phyloP scores from a whole-genome alignment of 2,329 filamentous ascomycete species.

The Samsoniella hepiali region DNA sequence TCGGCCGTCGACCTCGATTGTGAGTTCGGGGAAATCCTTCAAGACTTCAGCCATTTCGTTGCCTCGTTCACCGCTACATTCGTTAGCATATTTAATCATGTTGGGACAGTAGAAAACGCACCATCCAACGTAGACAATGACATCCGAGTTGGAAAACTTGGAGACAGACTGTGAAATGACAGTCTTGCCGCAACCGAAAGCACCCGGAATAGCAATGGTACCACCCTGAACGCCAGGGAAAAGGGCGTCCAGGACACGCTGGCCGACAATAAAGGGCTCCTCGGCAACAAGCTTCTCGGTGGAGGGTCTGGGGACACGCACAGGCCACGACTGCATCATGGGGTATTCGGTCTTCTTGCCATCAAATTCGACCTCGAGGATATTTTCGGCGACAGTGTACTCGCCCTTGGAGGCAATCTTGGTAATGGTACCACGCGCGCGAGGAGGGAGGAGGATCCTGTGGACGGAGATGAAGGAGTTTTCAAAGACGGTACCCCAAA shows the following conservation, averaged over 20 bases:
- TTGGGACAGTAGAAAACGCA: constrained; percentile 36
- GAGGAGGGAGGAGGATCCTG: constrained; percentile 87
- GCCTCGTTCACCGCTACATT: constrained; percentile 70
- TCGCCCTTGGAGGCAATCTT: constrained; percentile 83
- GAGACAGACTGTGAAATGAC: constrained; percentile 98
- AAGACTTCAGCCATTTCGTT: constrained; percentile 99
- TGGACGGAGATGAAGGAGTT: constrained; percentile 94
- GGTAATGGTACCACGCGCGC: constrained; percentile 88
- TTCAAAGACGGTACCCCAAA: constrained; percentile 92
- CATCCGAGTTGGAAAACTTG: constrained; percentile 99
- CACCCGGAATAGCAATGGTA: constrained; percentile 95
- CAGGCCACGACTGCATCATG: constrained; percentile 99
- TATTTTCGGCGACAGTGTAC: constrained; percentile 91
- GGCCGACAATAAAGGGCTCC: constrained; percentile 91
- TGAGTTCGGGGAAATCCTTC: constrained; percentile 99
- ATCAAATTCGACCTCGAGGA: constrained; percentile 95
- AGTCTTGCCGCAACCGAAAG: constrained; percentile 98
- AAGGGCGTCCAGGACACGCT: constrained; percentile 91
- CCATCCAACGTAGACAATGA: constrained; percentile 93
- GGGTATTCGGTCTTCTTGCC: constrained; percentile 89
- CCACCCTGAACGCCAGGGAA: constrained; percentile 97
- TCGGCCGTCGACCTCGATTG: constrained; percentile 89
- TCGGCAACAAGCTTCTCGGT: constrained; percentile 89
- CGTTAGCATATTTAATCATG: constrained; percentile 21
- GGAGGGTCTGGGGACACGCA: constrained; percentile 88